Base-by-base conservation (phyloP, 306 rosid genomes). In the Malus sieversii region DNA sequence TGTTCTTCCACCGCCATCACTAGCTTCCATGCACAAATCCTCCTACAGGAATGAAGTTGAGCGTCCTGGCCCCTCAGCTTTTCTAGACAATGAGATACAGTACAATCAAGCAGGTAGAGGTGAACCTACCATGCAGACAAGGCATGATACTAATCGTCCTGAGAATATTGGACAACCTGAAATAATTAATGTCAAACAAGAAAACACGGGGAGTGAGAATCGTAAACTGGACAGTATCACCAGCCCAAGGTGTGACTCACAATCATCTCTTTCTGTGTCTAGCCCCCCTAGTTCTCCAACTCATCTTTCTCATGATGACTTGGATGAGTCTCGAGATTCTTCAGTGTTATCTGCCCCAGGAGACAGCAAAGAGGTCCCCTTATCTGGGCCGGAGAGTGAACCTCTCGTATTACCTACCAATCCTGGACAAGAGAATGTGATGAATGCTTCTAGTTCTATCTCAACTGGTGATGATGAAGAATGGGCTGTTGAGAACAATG, bases 251-350 rank as follows among this genome's bases (percentile, higher is more conserved):
- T 95, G 97, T 75, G 98, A 86, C 85, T 95, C 97, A 58, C 98
- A 95, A 77, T 95, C 98, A 23, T 92, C 98, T 64, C 97, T 95
- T 59, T 95, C 95, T 66, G 98, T 95, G 73, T 95, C 97, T 77
- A 95, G 96, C 73, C 90, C 97, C 77, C 97, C 97, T 19, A 89
- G 80, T 88, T 87, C 98, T 81, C 98, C 98, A 22, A 88, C 97
- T 57, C 98, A 89, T 84, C 94, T 94, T 20, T 91, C 97, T 60
- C 97, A 92, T 42, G 98, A 92, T 71, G 98, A 92, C 76, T 83
- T 89, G 80, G 98, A 95, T 75, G 98, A 85, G 74, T 88, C 96
- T 66, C 82, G 88, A 80, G 87, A 82, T 75, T 88, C 97, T 78
- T 86, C 87, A 20, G 86, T 68, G 64, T 66, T 86, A 69, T 80